These are phyloP conservation scores for Madurella fahalii DNA, from an alignment of 2,329 filamentous ascomycete species.

Conservation along the genomic window DNA sequence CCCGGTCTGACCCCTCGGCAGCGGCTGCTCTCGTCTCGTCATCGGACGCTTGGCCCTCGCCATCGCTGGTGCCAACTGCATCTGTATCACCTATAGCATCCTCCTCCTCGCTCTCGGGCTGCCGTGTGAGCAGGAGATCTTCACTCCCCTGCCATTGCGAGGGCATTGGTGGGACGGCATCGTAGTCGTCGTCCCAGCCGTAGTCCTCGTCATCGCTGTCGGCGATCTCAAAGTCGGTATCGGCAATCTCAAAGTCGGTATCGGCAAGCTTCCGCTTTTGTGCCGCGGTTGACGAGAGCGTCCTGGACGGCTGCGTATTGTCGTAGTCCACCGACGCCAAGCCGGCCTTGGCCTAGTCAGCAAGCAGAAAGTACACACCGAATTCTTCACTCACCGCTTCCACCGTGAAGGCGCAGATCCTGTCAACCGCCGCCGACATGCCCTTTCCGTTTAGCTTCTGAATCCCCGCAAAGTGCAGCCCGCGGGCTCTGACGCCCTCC, in stretches of 20 bases:
- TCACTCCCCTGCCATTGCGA: constrained; percentile 66
- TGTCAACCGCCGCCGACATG: constrained; percentile 37
- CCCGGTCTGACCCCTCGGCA: not conserved
- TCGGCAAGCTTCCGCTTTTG: constrained; percentile 63
- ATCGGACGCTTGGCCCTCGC: constrained; percentile 2
- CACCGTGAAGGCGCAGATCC: constrained; percentile 48
- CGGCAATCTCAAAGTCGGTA: constrained; percentile 55
- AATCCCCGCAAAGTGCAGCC: constrained; percentile 57
- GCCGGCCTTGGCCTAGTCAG: constrained; percentile 37
- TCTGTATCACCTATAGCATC: constrained; percentile 22
- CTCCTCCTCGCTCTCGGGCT: constrained; percentile 34
- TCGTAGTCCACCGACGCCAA: constrained; percentile 41
- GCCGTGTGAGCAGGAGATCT: constrained; percentile 51
- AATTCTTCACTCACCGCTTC: constrained; percentile 37
- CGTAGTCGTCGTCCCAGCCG: constrained; percentile 67
- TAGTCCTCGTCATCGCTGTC: constrained; percentile 67
- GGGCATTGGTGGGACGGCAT: constrained; percentile 55
- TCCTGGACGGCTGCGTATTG: constrained; percentile 33
- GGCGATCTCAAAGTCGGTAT: constrained; percentile 56
- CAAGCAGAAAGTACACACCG: not conserved
- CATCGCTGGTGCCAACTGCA: constrained; percentile 31
- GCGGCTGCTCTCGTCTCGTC: not conserved
- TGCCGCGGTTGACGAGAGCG: constrained; percentile 35
- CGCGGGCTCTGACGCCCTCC: constrained; percentile 42
- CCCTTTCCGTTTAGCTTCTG: constrained; percentile 59